phyloP scores from a whole-genome alignment of 1,284 basidiomycete species.

The Naganishia albida region DNA sequence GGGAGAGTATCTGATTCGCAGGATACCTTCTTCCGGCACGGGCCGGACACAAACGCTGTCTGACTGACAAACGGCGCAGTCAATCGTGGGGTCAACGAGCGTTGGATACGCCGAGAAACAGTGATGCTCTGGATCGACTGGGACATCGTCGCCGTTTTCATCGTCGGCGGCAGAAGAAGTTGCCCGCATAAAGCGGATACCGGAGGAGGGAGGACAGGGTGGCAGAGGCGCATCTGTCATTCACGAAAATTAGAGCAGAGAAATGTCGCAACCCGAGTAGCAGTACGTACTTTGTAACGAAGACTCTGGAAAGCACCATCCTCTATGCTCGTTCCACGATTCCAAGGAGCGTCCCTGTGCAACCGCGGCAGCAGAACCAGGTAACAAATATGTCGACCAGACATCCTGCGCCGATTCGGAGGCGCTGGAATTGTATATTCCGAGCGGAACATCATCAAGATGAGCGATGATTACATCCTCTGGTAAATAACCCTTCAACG shows the following conservation, averaged over 20 bases:
- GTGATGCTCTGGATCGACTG: neutral
- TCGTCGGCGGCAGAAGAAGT: neutral
- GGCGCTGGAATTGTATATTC: neutral
- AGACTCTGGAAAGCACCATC: constrained; percentile 21
- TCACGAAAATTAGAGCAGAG: neutral
- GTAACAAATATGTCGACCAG: constrained; percentile 5
- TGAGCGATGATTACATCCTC: constrained; percentile 5
- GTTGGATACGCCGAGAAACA: constrained; percentile 28
- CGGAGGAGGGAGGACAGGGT: constrained; percentile 7
- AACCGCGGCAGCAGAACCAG: too few species aligned
- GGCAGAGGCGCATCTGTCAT: constrained; percentile 1
- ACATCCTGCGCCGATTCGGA: neutral
- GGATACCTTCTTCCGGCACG: neutral
- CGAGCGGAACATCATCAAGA: constrained; percentile 21
- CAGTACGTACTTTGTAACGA: constrained; percentile 7
- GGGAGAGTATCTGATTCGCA: constrained; percentile 1
- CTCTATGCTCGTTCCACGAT: constrained; percentile 2
- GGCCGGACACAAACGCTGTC: neutral
- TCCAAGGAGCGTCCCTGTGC: neutral
- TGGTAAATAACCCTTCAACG: constrained; percentile 17
- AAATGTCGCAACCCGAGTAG: neutral
- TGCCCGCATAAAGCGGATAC: constrained; percentile 14
- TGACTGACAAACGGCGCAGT: neutral
- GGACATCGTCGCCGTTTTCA: neutral
- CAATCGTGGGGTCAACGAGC: constrained; percentile 11